phyloP scores from a whole-genome alignment of 2,329 filamentous ascomycete species.

The Coniochaeta hoffmannii region DNA sequence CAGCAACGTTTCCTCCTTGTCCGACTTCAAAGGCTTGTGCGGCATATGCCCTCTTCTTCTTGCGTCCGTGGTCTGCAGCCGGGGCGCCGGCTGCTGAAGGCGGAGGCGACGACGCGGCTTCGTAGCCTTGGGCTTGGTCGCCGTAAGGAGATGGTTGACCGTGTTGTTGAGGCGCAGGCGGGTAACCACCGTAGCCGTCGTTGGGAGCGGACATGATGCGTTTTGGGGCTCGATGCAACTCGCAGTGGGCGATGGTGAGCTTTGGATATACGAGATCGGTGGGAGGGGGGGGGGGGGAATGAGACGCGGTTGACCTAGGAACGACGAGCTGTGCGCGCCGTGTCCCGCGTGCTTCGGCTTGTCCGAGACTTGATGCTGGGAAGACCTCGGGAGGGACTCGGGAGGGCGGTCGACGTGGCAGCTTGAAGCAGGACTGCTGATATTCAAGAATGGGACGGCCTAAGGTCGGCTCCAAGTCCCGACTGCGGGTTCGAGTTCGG shows the following conservation, averaged over 20 bases:
- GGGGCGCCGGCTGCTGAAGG: constrained; percentile 21
- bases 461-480: not conserved
- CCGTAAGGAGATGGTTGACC: constrained; percentile 31
- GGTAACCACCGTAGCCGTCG: constrained; percentile 47
- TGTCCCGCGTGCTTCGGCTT: not conserved
- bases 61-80: constrained; percentile 46
- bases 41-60: constrained; percentile 94
- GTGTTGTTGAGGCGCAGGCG: constrained; percentile 29
- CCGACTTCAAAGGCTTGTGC: constrained; percentile 92
- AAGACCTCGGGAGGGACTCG: not conserved
- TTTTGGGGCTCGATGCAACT: not conserved
- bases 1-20: constrained; percentile 68
- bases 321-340: not conserved
- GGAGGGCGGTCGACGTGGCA: not conserved
- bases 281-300: too few species aligned
- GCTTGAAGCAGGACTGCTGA: not conserved
- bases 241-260: not conserved
- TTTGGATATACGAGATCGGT: not conserved
- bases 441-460: not conserved
- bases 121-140: constrained; percentile 29
- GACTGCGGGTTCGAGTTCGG: too few species aligned
- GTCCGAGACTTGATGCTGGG: not conserved
- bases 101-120: constrained; percentile 28
- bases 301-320: not conserved
- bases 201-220: constrained; percentile 47